Percentiles rank a stretch among this genome's conserved stretches.
These are phyloP conservation scores for Hydnomerulius pinastri DNA, from an alignment of 768 basidiomycete genomes.

Conservation along the genomic window DNA sequence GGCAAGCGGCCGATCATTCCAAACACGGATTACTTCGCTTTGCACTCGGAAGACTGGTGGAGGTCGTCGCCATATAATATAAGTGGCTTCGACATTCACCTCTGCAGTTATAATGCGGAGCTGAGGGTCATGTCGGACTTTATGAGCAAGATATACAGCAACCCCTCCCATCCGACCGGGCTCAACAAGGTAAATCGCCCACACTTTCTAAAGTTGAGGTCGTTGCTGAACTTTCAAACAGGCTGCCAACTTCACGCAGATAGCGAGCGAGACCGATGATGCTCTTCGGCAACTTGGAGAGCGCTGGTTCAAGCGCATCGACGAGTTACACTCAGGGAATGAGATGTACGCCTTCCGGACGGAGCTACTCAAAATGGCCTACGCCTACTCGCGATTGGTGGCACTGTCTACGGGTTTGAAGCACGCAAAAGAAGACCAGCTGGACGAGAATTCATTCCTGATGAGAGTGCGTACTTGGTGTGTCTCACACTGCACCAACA, in stretches of 20 bases:
- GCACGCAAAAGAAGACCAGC: slow-evolving; percentile 58
- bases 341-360: slow-evolving; percentile 60
- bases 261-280: slow-evolving; percentile 72
- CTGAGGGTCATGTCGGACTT: slow-evolving; percentile 65
- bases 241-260: slow-evolving; percentile 62
- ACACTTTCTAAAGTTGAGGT: not conserved
- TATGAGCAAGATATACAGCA: slow-evolving; percentile 64
- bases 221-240: slow-evolving; percentile 26
- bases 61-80: slow-evolving; percentile 65
- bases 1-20: slow-evolving; percentile 84
- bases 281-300: slow-evolving; percentile 55
- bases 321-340: slow-evolving; percentile 55
- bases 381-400: slow-evolving; percentile 68
- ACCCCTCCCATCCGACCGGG: slow-evolving; percentile 73
- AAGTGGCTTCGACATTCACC: slow-evolving; percentile 76
- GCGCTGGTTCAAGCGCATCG: slow-evolving; percentile 55
- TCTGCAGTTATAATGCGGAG: slow-evolving; percentile 76
- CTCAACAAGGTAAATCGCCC: slow-evolving; percentile 60
- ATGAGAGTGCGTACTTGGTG: slow-evolving; percentile 56
- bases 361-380: slow-evolving; percentile 60
- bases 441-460: slow-evolving; percentile 67
- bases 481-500: too few relatives aligned
- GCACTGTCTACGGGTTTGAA: slow-evolving; percentile 78
- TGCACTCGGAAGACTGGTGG: slow-evolving; percentile 74
- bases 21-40: slow-evolving; percentile 75